Evolutionary conservation across 2,329 filamentous ascomycete genomes (phyloP).

Genomic region (Orbilia oligospora): DNA sequence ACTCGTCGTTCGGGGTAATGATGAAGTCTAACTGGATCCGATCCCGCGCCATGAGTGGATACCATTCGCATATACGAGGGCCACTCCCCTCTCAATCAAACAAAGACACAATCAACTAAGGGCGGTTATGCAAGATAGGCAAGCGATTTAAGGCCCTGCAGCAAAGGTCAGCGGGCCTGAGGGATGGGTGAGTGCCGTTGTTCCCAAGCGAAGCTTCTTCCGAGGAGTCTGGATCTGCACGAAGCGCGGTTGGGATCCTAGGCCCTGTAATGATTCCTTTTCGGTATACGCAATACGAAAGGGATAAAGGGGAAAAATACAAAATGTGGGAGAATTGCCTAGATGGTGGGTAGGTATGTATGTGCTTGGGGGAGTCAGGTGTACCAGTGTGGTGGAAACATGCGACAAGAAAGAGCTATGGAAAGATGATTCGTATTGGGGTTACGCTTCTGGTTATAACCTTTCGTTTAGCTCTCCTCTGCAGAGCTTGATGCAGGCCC

Average conservation of each 20-base stretch:
- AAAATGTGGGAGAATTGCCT: not conserved
- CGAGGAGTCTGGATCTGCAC: conserved; percentile 37
- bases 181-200: conserved; percentile 11
- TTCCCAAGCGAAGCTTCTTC: conserved; percentile 31
- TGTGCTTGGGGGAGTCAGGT: conserved; percentile 2
- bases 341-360: conserved; percentile 16
- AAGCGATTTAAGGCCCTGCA: conserved; percentile 38
- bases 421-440: conserved; percentile 49
- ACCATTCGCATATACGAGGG: conserved; percentile 54
- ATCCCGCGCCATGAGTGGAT: conserved; percentile 59
- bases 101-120: conserved; percentile 26
- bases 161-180: conserved; percentile 25
- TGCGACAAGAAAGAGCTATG: conserved; percentile 26
- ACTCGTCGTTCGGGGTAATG: conserved; percentile 48
- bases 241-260: conserved; percentile 23
- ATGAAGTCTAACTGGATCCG: conserved; percentile 58
- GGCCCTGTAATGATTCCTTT: conserved; percentile 46
- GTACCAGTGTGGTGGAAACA: conserved; percentile 15
- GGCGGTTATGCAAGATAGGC: conserved; percentile 49
- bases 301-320: conserved; percentile 20
- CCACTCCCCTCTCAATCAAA: conserved; percentile 48
- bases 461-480: conserved; percentile 56
- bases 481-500: conserved; percentile 43
- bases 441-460: conserved; percentile 60
- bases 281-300: conserved; percentile 53